These are phyloP conservation scores for Fusarium sacchari DNA, from an alignment of 2,329 filamentous ascomycete genomes.

Conservation along the genomic window DNA sequence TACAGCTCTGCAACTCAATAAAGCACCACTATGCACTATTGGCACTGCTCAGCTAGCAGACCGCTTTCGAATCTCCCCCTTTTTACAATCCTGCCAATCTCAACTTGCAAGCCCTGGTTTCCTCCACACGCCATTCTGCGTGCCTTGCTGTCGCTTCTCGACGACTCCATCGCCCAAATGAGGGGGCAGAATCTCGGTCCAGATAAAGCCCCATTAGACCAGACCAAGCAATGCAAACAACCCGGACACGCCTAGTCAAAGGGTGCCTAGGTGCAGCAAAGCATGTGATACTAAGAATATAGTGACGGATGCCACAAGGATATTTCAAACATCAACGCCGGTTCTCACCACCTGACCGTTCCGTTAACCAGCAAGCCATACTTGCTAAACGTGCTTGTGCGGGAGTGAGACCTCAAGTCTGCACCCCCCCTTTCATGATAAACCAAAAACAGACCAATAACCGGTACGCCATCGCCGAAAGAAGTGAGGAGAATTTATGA, in stretches of 20 bases:
- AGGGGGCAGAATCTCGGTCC: constrained; percentile 28
- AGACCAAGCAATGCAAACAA: constrained; percentile 18
- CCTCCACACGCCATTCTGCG: constrained; percentile 2
- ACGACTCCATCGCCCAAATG: constrained; percentile 36
- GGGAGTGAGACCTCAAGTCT: constrained; percentile 25
- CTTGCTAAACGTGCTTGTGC: constrained; percentile 37
- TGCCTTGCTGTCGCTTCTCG: constrained; percentile 31
- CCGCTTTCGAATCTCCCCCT: neutral
- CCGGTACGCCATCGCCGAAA: constrained; percentile 44
- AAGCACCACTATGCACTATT: constrained; percentile 2
- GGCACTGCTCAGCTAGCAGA: constrained; percentile 22
- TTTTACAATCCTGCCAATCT: constrained; percentile 41
- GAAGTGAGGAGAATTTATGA: constrained; percentile 44
- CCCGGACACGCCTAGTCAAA: constrained; percentile 3
- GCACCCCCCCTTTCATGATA: constrained; percentile 27
- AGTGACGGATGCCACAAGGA: constrained; percentile 26
- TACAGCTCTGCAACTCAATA: constrained; percentile 22
- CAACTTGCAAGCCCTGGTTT: constrained; percentile 7
- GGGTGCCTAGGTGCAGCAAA: neutral
- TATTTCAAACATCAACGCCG: constrained; percentile 41
- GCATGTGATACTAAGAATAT: constrained; percentile 26
- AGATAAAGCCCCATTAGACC: constrained; percentile 38
- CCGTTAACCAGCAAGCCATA: constrained; percentile 25
- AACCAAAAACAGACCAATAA: constrained; percentile 34
- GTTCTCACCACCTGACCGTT: constrained; percentile 31